Conservation (phyloP, 1,284 basidiomycete genomes). For the Cystobasidiaceae sp. region DNA sequence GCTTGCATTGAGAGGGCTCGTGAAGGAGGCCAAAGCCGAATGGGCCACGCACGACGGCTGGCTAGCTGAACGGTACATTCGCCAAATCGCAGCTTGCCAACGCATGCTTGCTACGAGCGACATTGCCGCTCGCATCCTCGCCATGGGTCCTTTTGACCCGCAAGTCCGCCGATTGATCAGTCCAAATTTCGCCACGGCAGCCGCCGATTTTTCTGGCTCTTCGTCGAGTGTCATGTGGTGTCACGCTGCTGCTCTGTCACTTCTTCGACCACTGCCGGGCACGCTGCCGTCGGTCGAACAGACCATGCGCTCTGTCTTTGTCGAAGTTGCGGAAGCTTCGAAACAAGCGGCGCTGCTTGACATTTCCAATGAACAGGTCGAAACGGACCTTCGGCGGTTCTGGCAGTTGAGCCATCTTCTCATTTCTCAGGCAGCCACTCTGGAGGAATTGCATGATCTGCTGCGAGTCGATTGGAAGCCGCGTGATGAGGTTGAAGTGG, state of each 20-base stretch:
- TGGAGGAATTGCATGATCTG: background rate
- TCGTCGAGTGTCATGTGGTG: slow-evolving; percentile 7
- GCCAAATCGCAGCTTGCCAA: slow-evolving; percentile 9
- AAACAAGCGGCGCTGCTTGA: background rate
- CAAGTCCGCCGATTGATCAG: slow-evolving; percentile 1
- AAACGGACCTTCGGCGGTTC: slow-evolving; percentile 13
- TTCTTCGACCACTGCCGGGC: background rate
- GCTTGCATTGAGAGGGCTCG: background rate
- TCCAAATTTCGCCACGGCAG: slow-evolving; percentile 1
- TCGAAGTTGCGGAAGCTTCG: background rate
- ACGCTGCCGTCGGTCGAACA: background rate
- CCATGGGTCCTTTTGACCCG: slow-evolving; percentile 10
- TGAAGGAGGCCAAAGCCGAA: slow-evolving; percentile 8
- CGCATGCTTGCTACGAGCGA: slow-evolving; percentile 4
- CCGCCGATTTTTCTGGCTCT: slow-evolving; percentile 1
- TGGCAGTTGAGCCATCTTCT: slow-evolving; percentile 20
- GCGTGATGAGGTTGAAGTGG: too few species aligned
- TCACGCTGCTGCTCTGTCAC: slow-evolving; percentile 6
- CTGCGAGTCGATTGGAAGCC: slow-evolving; percentile 3
- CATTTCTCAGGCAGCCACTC: slow-evolving; percentile 2
- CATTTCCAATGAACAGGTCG: background rate
- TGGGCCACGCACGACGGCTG: slow-evolving; percentile 12
- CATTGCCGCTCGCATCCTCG: slow-evolving; percentile 6
- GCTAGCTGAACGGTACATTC: background rate
- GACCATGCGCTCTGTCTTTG: background rate